Evolutionary conservation across 768 basidiomycete species (phyloP).

Genomic region (Coprinellus micaceus): DNA sequence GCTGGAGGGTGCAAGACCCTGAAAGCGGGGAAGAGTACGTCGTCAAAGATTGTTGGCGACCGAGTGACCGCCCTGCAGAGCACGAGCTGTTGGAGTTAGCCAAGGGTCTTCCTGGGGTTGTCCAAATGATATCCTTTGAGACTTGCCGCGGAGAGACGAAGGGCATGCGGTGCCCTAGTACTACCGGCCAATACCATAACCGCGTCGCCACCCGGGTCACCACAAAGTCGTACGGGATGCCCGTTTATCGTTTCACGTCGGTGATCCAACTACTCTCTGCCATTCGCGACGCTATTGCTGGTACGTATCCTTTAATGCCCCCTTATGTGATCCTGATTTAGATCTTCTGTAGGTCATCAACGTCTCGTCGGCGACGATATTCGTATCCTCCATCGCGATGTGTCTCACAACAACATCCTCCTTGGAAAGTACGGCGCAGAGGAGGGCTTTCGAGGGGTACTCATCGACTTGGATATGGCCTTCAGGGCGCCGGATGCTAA

Average conservation of each 20-base stretch:
- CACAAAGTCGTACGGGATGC: background rate
- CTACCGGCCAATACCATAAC: background rate
- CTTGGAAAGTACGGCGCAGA: background rate
- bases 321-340: background rate
- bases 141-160: no score
- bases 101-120: no score
- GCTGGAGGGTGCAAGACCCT: background rate
- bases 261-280: background rate
- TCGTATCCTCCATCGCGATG: background rate
- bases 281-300: background rate
- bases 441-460: background rate
- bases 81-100: background rate
- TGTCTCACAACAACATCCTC: background rate
- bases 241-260: background rate
- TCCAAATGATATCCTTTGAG: background rate
- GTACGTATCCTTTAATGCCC: background rate
- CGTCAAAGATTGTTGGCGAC: background rate
- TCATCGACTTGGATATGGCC: background rate
- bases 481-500: no score
- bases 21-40: background rate
- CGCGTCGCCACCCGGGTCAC: no score
- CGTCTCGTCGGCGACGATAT: background rate
- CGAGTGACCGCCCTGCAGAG: background rate
- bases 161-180: background rate
- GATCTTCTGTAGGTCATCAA: background rate